Conservation (phyloP, 2,329 filamentous ascomycete species). For the Clarireedia hainanense region DNA sequence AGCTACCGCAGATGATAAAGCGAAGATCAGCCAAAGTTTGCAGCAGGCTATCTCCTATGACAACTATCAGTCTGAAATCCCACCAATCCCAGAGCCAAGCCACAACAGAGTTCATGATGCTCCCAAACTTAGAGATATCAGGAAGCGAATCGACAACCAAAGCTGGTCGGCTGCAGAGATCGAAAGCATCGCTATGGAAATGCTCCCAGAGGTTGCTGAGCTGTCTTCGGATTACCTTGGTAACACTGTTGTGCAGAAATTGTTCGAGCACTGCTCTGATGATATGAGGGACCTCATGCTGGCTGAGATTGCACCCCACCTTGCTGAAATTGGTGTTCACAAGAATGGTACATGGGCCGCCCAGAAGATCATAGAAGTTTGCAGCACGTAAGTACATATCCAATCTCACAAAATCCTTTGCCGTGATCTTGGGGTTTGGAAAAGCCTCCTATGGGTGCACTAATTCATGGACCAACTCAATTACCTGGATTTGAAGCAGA, state of each 20-base stretch:
- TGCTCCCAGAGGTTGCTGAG: constrained; percentile 95
- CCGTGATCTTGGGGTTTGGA: not conserved
- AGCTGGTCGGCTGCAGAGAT: constrained; percentile 80
- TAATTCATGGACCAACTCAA: no score
- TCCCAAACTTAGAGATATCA: constrained; percentile 87
- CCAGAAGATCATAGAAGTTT: constrained; percentile 98
- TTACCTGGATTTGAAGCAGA: no score
- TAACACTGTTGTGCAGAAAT: constrained; percentile 98
- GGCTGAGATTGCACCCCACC: constrained; percentile 74
- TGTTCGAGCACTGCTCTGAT: constrained; percentile 95
- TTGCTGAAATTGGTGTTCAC: constrained; percentile 94
- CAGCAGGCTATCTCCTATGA: constrained; percentile 70
- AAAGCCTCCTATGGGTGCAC: not conserved
- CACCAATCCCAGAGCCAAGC: constrained; percentile 78
- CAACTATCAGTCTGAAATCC: constrained; percentile 72
- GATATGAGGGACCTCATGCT: constrained; percentile 88
- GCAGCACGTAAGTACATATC: constrained; percentile 40
- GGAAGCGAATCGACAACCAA: constrained; percentile 96
- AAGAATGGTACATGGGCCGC: constrained; percentile 99
- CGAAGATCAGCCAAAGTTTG: constrained; percentile 64
- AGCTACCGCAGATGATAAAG: constrained; percentile 69
- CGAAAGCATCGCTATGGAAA: constrained; percentile 82
- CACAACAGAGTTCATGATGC: constrained; percentile 88
- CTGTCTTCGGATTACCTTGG: constrained; percentile 92
- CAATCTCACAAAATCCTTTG: no score